Conservation (phyloP, 179 eudicot genomes). For the Beta lomatogona region DNA sequence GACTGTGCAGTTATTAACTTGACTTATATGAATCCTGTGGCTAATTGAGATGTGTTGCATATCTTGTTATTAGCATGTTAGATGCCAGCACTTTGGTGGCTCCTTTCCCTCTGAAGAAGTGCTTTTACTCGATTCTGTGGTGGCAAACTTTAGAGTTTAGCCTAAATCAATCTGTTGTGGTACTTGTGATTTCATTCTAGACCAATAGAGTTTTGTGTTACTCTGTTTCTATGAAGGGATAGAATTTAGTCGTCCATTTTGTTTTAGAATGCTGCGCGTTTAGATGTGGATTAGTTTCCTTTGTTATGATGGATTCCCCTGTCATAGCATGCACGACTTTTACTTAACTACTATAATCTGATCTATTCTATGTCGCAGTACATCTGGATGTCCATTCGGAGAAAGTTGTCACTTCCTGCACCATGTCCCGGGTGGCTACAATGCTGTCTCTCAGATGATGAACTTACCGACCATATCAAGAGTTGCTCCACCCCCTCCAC, state of each 20-base stretch:
- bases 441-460: slow-evolving; percentile 55
- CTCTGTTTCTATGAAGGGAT: not conserved
- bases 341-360: not conserved
- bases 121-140: not conserved
- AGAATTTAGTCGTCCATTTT: not conserved
- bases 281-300: not conserved
- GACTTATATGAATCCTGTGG: not conserved
- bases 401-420: slow-evolving; percentile 63
- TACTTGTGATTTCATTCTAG: not conserved
- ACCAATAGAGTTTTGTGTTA: not conserved
- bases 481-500: slow-evolving; percentile 38
- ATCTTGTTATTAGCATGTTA: not conserved
- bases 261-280: not conserved
- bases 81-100: not conserved
- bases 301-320: not conserved
- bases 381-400: slow-evolving; percentile 62
- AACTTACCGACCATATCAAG: slow-evolving; percentile 43
- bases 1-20: not conserved
- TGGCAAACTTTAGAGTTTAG: not conserved
- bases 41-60: not conserved
- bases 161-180: not conserved
- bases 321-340: not conserved
- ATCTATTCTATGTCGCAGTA: slow-evolving; percentile 38
- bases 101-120: not conserved
- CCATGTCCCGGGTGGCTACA: slow-evolving; percentile 57